Conservation (phyloP, 2,329 filamentous ascomycete species). For the Arachnopeziza araneosa region DNA sequence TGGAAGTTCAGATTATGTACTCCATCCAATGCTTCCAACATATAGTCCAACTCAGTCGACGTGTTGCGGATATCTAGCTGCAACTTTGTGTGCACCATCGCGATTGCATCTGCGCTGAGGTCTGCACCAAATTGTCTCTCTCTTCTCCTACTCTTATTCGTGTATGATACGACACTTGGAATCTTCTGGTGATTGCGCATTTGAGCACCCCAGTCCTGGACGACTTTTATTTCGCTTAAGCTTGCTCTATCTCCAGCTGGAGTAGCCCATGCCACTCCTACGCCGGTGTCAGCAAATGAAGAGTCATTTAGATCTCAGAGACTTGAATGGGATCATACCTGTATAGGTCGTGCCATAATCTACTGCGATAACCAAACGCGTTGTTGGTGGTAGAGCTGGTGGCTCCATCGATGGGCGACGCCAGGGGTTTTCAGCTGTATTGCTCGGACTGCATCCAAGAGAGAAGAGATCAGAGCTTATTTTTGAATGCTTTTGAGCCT, state of each 20-base stretch:
- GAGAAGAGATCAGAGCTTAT: no score
- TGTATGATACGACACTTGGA: conserved; percentile 29
- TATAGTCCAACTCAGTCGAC: conserved; percentile 26
- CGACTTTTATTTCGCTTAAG: conserved; percentile 24
- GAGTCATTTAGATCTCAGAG: not conserved
- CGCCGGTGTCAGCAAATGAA: not conserved
- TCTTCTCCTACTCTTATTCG: conserved; percentile 10
- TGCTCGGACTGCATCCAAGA: no score
- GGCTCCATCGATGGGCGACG: no score
- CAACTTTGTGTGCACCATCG: conserved; percentile 31
- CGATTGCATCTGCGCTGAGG: conserved; percentile 20
- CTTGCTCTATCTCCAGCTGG: conserved; percentile 6
- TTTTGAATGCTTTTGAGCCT: not conserved
- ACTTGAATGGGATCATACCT: conserved; percentile 10
- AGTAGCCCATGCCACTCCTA: conserved; percentile 12
- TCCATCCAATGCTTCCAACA: conserved; percentile 26
- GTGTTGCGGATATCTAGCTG: conserved; percentile 24
- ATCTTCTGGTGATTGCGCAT: conserved; percentile 26
- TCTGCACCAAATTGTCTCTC: conserved; percentile 26
- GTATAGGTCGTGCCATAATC: conserved; percentile 23
- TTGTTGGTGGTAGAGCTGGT: not conserved
- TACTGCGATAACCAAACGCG: conserved; percentile 18
- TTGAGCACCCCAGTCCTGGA: conserved; percentile 22
- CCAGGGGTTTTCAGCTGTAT: no score
- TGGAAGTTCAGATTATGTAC: conserved; percentile 27